Percentiles rank a stretch among this genome's conserved stretches.
Conservation (phyloP, 2,329 filamentous ascomycete genomes). For the Periconia sp. region DNA sequence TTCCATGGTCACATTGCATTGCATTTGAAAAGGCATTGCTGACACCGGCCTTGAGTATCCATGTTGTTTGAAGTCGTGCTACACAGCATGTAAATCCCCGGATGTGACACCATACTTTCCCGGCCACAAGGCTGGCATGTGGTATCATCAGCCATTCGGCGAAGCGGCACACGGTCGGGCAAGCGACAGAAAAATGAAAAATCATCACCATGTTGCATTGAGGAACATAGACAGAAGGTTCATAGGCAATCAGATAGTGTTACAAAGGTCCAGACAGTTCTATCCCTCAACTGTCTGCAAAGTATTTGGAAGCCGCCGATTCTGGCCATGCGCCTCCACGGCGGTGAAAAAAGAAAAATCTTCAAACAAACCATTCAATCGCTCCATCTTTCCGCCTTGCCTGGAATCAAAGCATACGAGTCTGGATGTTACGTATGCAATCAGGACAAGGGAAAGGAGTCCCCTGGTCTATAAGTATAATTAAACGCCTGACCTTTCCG, state of each 20-base stretch:
- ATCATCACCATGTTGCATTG: background rate
- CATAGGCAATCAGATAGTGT: background rate
- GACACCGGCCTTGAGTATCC: slow-evolving; percentile 16
- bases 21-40: slow-evolving; percentile 26
- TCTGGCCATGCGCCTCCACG: background rate
- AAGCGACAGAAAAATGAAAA: background rate
- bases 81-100: slow-evolving; percentile 10
- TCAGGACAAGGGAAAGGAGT: background rate
- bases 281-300: background rate
- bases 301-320: background rate
- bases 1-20: slow-evolving; percentile 3
- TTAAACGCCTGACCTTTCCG: too few species aligned
- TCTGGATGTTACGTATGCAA: background rate
- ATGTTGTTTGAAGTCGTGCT: background rate
- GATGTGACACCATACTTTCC: slow-evolving; percentile 3
- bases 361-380: background rate
- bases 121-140: slow-evolving; percentile 19
- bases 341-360: background rate
- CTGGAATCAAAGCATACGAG: background rate
- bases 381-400: background rate
- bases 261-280: background rate
- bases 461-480: too few species aligned
- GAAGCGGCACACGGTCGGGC: background rate
- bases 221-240: background rate
- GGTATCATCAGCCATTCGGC: background rate